Percentiles rank a stretch among this genome's conserved stretches.
Conservation (phyloP, 768 basidiomycete species). For the Pisolithus orientalis region DNA sequence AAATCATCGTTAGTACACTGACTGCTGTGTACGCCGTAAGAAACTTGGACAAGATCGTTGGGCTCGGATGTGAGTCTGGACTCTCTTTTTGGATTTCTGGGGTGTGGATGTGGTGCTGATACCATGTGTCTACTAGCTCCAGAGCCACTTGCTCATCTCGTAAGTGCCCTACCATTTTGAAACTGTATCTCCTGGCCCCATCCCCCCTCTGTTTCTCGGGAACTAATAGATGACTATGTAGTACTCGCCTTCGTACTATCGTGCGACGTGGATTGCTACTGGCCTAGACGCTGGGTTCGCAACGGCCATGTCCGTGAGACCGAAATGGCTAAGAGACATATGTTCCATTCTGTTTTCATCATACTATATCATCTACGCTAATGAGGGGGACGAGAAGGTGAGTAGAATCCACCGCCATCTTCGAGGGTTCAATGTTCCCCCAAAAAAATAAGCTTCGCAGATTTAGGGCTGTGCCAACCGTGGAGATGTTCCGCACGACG, state of each 20-base stretch:
- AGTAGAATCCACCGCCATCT: slow-evolving; percentile 9
- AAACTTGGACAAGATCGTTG: slow-evolving; percentile 81
- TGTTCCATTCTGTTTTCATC: slow-evolving; percentile 78
- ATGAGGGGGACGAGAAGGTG: slow-evolving; percentile 95
- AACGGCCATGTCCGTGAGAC: slow-evolving; percentile 87
- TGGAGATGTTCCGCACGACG: slow-evolving; percentile 91
- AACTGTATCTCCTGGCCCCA: not conserved
- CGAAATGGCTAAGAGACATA: slow-evolving; percentile 87
- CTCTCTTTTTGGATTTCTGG: not conserved
- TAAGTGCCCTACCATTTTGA: slow-evolving; percentile 31
- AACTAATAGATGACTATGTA: slow-evolving; percentile 21
- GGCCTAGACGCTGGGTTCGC: slow-evolving; percentile 98
- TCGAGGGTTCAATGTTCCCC: not conserved
- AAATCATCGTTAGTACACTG: slow-evolving; percentile 80
- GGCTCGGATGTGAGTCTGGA: slow-evolving; percentile 55
- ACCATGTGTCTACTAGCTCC: slow-evolving; percentile 51
- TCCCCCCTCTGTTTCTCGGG: not conserved
- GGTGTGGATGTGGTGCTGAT: not conserved
- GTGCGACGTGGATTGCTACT: slow-evolving; percentile 91
- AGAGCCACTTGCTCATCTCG: slow-evolving; percentile 85
- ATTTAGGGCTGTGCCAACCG: slow-evolving; percentile 88
- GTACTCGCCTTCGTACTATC: slow-evolving; percentile 92
- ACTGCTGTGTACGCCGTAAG: slow-evolving; percentile 78
- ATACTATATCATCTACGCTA: slow-evolving; percentile 87
- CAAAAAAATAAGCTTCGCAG: slow-evolving; percentile 53